These are phyloP conservation scores for Atkinsonella hypoxylon DNA, from an alignment of 2,329 filamentous ascomycete genomes.

Conservation along the genomic window DNA sequence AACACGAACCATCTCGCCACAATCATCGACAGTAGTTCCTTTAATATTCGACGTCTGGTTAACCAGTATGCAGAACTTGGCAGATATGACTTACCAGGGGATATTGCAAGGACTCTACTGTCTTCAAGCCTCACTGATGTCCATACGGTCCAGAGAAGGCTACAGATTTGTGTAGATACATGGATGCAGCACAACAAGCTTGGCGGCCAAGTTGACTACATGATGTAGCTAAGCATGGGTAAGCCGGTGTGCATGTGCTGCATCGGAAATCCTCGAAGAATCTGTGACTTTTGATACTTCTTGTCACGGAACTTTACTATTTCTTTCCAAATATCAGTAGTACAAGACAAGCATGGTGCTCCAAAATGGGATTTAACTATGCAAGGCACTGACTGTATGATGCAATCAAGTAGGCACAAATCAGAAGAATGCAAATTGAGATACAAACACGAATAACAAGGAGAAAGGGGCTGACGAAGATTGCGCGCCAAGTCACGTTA, in stretches of 20 bases:
- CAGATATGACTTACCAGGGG: not conserved
- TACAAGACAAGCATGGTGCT: too few relatives aligned
- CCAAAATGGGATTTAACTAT: too few relatives aligned
- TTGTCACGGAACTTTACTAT: too few relatives aligned
- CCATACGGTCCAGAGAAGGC: conserved; percentile 1
- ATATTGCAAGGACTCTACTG: not conserved
- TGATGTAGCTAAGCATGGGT: not conserved
- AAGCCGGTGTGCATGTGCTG: not conserved
- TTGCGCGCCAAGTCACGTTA: not conserved
- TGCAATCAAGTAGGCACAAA: not conserved
- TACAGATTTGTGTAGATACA: conserved; percentile 1
- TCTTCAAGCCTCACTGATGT: not conserved
- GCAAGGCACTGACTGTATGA: not conserved
- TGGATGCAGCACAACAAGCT: conserved; percentile 2
- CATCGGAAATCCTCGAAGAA: too few relatives aligned
- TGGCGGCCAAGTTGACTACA: conserved; percentile 1
- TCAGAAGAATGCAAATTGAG: too few relatives aligned
- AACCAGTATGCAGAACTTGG: not conserved
- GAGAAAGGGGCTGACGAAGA: not conserved
- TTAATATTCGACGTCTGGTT: not conserved
- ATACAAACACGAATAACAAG: not conserved
- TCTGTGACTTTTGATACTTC: too few relatives aligned
- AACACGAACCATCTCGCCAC: not conserved
- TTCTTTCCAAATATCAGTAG: too few relatives aligned
- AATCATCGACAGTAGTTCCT: not conserved